A percentile compares a stretch with the other conserved stretches of the same genome.
These are phyloP conservation scores for Aspergillus pseudoterreus DNA, from an alignment of 2,329 filamentous ascomycete species.

Conservation along the genomic window DNA sequence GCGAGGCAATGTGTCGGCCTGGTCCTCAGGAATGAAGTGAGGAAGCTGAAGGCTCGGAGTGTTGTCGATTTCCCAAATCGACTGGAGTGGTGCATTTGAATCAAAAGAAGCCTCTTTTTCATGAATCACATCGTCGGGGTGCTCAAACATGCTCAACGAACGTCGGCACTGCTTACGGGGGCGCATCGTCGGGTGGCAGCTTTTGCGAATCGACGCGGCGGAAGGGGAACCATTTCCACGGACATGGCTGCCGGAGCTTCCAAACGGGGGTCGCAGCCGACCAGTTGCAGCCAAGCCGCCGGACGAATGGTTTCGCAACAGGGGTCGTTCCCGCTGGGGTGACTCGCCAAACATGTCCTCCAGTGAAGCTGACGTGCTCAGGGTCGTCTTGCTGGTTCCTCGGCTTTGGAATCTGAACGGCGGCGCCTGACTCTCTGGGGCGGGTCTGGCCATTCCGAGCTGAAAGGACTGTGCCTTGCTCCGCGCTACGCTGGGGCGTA, in stretches of 20 bases:
- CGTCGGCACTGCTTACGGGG: conserved; percentile 86
- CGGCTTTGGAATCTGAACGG: conserved; percentile 71
- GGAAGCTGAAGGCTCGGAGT: conserved; percentile 70
- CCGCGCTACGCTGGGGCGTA: conserved; percentile 71
- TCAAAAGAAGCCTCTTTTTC: conserved; percentile 61
- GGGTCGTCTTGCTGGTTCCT: conserved; percentile 46
- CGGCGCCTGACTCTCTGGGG: conserved; percentile 63
- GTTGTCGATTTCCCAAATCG: conserved; percentile 81
- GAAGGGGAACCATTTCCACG: conserved; percentile 73
- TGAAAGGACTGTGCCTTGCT: conserved; percentile 72
- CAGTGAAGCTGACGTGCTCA: conserved; percentile 63
- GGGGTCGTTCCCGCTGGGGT: conserved; percentile 66
- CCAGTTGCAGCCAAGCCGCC: conserved; percentile 51
- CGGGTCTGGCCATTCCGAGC: conserved; percentile 57
- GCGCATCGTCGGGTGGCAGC: conserved; percentile 66
- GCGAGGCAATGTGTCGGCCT: conserved; percentile 81
- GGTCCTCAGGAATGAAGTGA: conserved; percentile 75
- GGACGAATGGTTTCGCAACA: conserved; percentile 59
- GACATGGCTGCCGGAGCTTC: conserved; percentile 51
- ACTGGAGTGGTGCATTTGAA: conserved; percentile 59
- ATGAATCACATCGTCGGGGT: conserved; percentile 82
- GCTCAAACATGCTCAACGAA: conserved; percentile 97
- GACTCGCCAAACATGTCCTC: conserved; percentile 80
- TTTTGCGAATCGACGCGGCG: conserved; percentile 66
- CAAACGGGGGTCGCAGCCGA: conserved; percentile 63